phyloP scores from a whole-genome alignment of 2,329 filamentous ascomycete species.

The Daldinia eschscholtzii region DNA sequence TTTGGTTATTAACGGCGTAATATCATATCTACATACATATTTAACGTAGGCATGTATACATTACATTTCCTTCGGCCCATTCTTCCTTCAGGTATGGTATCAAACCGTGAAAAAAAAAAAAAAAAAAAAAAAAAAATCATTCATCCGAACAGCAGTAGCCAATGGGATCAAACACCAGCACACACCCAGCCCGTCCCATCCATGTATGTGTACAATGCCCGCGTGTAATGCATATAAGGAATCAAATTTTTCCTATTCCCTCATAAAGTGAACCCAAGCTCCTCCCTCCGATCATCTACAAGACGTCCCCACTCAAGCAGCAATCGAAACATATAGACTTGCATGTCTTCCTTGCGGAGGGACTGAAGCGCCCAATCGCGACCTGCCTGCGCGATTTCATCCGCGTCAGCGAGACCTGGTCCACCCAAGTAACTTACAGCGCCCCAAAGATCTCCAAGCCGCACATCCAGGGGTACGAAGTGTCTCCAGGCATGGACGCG shows the following conservation, averaged over 20 bases:
- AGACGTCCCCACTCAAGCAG: slow-evolving; percentile 62
- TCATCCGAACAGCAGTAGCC: neutral
- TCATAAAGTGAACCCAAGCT: slow-evolving; percentile 51
- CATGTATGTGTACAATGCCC: slow-evolving; percentile 9
- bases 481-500: slow-evolving; percentile 72
- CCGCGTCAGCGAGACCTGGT: slow-evolving; percentile 53
- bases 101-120: slow-evolving; percentile 19
- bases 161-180: neutral
- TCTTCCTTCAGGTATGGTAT: slow-evolving; percentile 19
- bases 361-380: slow-evolving; percentile 68
- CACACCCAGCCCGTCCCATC: neutral
- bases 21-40: neutral
- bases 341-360: slow-evolving; percentile 69
- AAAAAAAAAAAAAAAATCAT: neutral
- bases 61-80: neutral
- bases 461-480: slow-evolving; percentile 71
- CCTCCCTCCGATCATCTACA: slow-evolving; percentile 56
- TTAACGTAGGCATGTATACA: neutral
- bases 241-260: neutral
- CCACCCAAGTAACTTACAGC: slow-evolving; percentile 50
- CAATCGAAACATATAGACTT: slow-evolving; percentile 68
- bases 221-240: neutral
- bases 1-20: neutral
- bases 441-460: slow-evolving; percentile 47
- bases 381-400: slow-evolving; percentile 65